Base-by-base conservation (phyloP, 1,284 basidiomycete species). In the Tremellales sp. region DNA sequence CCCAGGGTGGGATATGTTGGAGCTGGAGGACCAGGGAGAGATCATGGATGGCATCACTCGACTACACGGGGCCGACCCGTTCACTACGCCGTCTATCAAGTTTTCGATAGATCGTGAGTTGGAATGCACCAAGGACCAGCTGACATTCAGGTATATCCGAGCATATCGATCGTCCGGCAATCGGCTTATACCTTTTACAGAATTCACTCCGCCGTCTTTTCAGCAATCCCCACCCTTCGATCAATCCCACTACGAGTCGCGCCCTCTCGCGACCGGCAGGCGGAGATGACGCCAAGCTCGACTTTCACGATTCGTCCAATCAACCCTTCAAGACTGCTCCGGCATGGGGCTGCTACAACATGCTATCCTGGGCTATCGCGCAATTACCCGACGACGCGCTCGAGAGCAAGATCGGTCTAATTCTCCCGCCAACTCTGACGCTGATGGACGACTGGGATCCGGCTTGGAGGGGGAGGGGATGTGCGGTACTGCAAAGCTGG, bases 391-490 rank as follows among this genome's bases (percentile, higher is more conserved):
- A 45, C 1, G 31, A 39, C 5, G 55, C 64, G 7, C 33, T 71
- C 2, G 62, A 67, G 40, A 53, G 58, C 39, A 51, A 62, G 13
- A 62, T 75, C 5, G 67, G 64, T 1, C 24, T 67, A 36, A 56
- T 75, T 19, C 53, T 75, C 3, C 73, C 73, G 4, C 72, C 73
- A 1, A 72, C 70, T 0, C 44, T 75, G 23, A 63, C 64, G 24
- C 49, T 75, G 49, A 64, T 75, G 64, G 73, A 75, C 53, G 73
- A 75, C 48, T 75, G 63, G 57, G 70, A 74, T 23, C 65, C 73
- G 0, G 37, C 46, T 1, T 75, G 67, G 60, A 63, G 73, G 1
- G 54, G 54, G 3, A 48, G 53, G 24, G 73, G 71, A 4, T 60
- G 63, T 1, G 37, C 46, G 8, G 63, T 66, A 3, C 58, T 74